Evolutionary conservation across 257 asterid genomes (phyloP).

Genomic region (Apocynum venetum): DNA sequence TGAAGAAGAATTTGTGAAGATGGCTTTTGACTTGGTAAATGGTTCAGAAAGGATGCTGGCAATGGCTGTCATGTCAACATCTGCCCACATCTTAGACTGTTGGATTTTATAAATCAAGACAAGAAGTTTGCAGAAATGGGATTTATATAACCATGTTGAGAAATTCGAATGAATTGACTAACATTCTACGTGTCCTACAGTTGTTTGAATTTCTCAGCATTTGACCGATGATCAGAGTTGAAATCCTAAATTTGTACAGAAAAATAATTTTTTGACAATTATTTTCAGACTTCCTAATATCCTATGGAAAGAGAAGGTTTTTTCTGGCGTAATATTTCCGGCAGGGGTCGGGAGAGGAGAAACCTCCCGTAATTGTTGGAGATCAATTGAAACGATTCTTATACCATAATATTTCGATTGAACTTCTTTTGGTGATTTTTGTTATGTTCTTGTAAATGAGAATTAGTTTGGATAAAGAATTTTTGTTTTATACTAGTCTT

Average conservation of each 20-base stretch:
- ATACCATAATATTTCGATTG: no score
- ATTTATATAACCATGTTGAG: neutral
- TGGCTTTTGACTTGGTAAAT: conserved; percentile 21
- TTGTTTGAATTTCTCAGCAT: neutral
- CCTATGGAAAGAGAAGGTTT: neutral
- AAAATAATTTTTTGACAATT: neutral
- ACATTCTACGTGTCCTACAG: neutral
- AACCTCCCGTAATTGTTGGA: no score
- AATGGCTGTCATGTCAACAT: conserved; percentile 16
- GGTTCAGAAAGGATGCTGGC: neutral
- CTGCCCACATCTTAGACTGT: conserved; percentile 29
- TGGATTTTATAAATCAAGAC: conserved; percentile 11
- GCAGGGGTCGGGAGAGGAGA: neutral
- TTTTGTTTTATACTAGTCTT: no score
- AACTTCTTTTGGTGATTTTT: no score
- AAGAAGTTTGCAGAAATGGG: conserved; percentile 1
- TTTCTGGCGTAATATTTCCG: neutral
- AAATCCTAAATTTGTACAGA: neutral
- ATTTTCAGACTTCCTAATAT: neutral
- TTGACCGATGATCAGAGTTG: conserved; percentile 19
- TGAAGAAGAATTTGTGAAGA: neutral
- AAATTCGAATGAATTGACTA: conserved; percentile 40
- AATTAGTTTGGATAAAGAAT: no score
- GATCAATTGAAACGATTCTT: no score
- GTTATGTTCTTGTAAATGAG: no score